Percentiles rank a stretch among this genome's conserved stretches.
phyloP scores from a whole-genome alignment of 2,329 filamentous ascomycete genomes.

The Podosphaera aphanis region DNA sequence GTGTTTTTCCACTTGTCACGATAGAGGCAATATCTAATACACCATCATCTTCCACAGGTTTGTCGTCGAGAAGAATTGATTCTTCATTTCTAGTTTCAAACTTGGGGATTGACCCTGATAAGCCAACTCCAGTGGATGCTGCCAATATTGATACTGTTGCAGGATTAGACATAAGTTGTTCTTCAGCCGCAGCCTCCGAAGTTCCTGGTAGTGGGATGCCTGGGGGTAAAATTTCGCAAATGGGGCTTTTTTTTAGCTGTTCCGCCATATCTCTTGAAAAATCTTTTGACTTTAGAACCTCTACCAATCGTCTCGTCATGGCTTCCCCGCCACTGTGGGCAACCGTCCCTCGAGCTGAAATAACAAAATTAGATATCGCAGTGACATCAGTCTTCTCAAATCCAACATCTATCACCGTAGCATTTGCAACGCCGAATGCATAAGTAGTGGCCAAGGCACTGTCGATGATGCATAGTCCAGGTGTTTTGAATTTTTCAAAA shows the following conservation, averaged over 20 bases:
- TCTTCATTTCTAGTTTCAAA: slow-evolving; percentile 17
- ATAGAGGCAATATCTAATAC: slow-evolving; percentile 69
- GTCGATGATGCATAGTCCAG: slow-evolving; percentile 75
- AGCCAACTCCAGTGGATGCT: slow-evolving; percentile 14
- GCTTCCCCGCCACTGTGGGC: slow-evolving; percentile 58
- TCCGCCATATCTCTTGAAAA: slow-evolving; percentile 46
- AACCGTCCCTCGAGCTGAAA: slow-evolving; percentile 38
- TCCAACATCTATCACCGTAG: slow-evolving; percentile 78
- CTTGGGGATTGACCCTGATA: slow-evolving; percentile 15
- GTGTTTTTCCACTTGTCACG: slow-evolving; percentile 58
- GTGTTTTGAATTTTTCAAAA: slow-evolving; percentile 92
- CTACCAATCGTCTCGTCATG: slow-evolving; percentile 51
- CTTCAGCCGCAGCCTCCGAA: slow-evolving; percentile 23
- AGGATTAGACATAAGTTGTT: slow-evolving; percentile 14
- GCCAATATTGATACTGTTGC: slow-evolving; percentile 15
- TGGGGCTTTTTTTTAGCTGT: slow-evolving; percentile 40
- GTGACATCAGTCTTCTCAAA: slow-evolving; percentile 83
- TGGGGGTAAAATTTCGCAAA: slow-evolving; percentile 44
- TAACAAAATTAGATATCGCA: slow-evolving; percentile 63
- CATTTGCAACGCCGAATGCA: slow-evolving; percentile 48
- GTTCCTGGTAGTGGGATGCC: slow-evolving; percentile 20
- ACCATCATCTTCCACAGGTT: slow-evolving; percentile 36
- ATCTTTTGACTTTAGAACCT: slow-evolving; percentile 36
- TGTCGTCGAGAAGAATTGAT: slow-evolving; percentile 9
- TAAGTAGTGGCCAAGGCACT: slow-evolving; percentile 73